A percentile compares a stretch with the other conserved stretches of the same genome.
Evolutionary conservation across 129 eudicot genomes (phyloP).

Genomic region (Ambrosia artemisiifolia): DNA sequence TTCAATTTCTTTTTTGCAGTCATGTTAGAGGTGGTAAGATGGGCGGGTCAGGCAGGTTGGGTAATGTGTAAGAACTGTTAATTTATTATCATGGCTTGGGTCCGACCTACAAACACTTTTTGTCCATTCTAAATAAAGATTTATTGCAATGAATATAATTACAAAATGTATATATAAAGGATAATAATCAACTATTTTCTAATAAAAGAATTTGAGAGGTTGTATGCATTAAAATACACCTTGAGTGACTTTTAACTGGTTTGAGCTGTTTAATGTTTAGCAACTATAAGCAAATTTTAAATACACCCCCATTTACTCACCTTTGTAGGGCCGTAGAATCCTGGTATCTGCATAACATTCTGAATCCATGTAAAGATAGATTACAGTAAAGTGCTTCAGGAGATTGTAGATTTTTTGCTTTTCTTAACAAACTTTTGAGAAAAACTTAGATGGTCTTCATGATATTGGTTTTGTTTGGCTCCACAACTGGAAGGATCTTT

Average conservation of each 20-base stretch:
- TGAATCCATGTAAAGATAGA: not conserved
- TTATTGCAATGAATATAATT: not conserved
- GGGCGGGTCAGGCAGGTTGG: not conserved
- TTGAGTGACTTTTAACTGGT: not conserved
- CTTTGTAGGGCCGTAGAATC: not conserved
- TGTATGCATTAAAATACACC: not conserved
- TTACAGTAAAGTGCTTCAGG: conserved; percentile 12
- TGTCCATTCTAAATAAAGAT: not conserved
- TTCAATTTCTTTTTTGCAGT: not conserved
- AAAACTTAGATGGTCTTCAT: not conserved
- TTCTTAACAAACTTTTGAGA: not conserved
- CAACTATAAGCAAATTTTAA: not conserved
- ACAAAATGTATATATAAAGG: not conserved
- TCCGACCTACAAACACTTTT: not conserved
- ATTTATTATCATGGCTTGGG: not conserved
- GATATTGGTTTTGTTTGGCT: conserved; percentile 1
- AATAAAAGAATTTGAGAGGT: not conserved
- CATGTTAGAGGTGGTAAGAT: not conserved
- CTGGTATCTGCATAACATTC: too few relatives aligned
- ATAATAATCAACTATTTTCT: not conserved
- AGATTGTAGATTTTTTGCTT: not conserved
- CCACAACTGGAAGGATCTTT: conserved; percentile 3
- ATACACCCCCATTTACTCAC: not conserved
- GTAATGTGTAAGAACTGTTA: not conserved
- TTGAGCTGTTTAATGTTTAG: not conserved